phyloP scores from a whole-genome alignment of 1,139 yeast species.

The Scheffersomyces illinoinensis region DNA sequence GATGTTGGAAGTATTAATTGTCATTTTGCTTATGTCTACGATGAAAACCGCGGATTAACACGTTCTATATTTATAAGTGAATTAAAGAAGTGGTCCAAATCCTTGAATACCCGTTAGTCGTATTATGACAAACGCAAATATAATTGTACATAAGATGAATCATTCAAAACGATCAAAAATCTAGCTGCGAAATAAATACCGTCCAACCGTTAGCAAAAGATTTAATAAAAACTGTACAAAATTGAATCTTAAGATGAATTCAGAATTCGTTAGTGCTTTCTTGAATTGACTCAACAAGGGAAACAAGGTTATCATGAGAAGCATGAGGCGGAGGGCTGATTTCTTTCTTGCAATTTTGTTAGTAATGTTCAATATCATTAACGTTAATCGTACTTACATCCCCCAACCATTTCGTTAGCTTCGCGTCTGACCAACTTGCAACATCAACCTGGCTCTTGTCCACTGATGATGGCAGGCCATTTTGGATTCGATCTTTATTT shows the following conservation, averaged over 20 bases:
- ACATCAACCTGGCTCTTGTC: constrained; percentile 28
- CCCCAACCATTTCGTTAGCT: constrained; percentile 36
- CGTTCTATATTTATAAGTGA: constrained; percentile 47
- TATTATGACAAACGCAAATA: too few relatives aligned
- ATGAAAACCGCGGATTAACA: constrained; percentile 51
- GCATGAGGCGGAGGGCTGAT: constrained; percentile 49
- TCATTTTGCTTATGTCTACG: constrained; percentile 53
- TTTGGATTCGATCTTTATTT: constrained; percentile 2
- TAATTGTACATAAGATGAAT: background rate
- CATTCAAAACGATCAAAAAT: background rate
- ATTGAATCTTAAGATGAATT: constrained; percentile 20
- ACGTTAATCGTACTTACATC: constrained; percentile 26
- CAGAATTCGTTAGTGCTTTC: constrained; percentile 24
- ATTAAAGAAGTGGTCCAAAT: constrained; percentile 35
- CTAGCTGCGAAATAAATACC: constrained; percentile 1
- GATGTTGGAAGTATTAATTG: constrained; percentile 68
- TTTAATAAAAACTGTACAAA: constrained; percentile 19
- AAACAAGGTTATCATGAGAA: constrained; percentile 47
- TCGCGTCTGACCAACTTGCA: constrained; percentile 40
- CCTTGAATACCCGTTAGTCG: background rate
- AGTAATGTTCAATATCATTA: constrained; percentile 20
- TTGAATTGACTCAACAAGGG: constrained; percentile 48
- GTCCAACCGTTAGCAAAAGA: constrained; percentile 4
- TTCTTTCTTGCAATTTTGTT: constrained; percentile 41
- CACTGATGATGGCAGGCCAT: constrained; percentile 6